A percentile compares a stretch with the other conserved stretches of the same genome.
phyloP scores from a whole-genome alignment of 225 moss, liverwort and hornwort genomes.

The Polytrichum formosum region DNA sequence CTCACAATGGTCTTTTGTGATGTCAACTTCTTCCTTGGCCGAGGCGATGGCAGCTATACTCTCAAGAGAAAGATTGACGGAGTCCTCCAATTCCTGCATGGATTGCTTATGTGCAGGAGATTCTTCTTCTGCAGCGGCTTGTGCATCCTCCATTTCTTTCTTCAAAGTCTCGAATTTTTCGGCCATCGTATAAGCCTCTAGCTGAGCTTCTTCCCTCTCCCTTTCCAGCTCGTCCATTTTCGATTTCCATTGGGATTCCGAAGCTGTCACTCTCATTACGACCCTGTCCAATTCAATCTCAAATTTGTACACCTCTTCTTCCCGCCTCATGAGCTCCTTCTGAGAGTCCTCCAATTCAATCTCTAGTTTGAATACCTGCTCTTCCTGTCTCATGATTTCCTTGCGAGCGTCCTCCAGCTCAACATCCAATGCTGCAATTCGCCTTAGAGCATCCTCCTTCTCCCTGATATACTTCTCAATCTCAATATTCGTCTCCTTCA shows the following conservation, averaged over 20 bases:
- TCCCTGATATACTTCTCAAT: slow-evolving; percentile 53
- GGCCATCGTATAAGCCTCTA: slow-evolving; percentile 26
- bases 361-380: slow-evolving; percentile 3
- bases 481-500: slow-evolving; percentile 49
- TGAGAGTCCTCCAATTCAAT: slow-evolving; percentile 13
- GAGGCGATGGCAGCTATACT: slow-evolving; percentile 41
- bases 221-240: slow-evolving; percentile 41
- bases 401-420: background rate
- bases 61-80: slow-evolving; percentile 35
- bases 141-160: slow-evolving; percentile 11
- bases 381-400: slow-evolving; percentile 2
- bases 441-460: slow-evolving; percentile 33
- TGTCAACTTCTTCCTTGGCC: slow-evolving; percentile 53
- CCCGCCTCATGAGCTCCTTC: slow-evolving; percentile 32
- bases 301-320: slow-evolving; percentile 39
- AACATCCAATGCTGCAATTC: slow-evolving; percentile 24
- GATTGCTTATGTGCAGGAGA: background rate
- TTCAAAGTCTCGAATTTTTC: slow-evolving; percentile 24
- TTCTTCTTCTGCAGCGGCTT: background rate
- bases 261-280: slow-evolving; percentile 44
- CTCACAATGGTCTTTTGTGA: slow-evolving; percentile 40
- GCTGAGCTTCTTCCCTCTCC: slow-evolving; percentile 36
- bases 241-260: slow-evolving; percentile 43
- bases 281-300: slow-evolving; percentile 49
- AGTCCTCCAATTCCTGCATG: slow-evolving; percentile 22